Base-by-base conservation (phyloP, 805 yeast species). In the Saccharomyces eubayanus region DNA sequence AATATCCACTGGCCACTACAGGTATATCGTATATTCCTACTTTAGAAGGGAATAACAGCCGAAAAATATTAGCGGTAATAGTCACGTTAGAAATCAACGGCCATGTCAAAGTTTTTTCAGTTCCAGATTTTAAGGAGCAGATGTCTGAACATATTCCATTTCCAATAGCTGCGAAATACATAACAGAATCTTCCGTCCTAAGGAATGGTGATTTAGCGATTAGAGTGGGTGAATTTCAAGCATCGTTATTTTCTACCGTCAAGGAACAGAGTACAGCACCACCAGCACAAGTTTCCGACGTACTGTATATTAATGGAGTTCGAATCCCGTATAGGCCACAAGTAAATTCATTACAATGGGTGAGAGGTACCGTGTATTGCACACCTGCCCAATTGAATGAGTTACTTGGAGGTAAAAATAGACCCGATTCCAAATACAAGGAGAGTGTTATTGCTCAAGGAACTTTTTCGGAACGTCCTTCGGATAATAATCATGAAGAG, bases 311-410 rank as follows among this genome's bases (percentile, higher is more conserved):
- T 62, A 85, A 81, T 28, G 79, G 82, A 56, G 76, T 86, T 47
- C 72, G 78, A 6, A 78, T 85, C 20, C 96, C 97, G 1, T 79
- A 81, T 31, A 77, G 98, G 48, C 99, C 99, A 2, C 76, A 81
- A 4, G 81, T 88, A 6, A 81, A 89, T 41, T 80, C 94, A 0
- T 74, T 87, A 47, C 92, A 85, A 67, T 87, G 97, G 94, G 88
- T 92, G 6, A 81, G 85, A 59, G 97, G 97, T 2, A 73, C 85
- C 0, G 81, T 81, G 20, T 76, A 77, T 56, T 77, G 85, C 14
- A 72, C 83, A 2, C 68, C 78, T 24, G 75, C 77, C 1, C 96
- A 88, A 56, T 74, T 94, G 51, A 84, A 86, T 55, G 52, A 63
- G 11, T 64, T 89, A 47, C 75, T 92, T 43, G 88, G 87, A 3